phyloP scores from a whole-genome alignment of 129 eudicot genomes.

The Sambucus nigra region DNA sequence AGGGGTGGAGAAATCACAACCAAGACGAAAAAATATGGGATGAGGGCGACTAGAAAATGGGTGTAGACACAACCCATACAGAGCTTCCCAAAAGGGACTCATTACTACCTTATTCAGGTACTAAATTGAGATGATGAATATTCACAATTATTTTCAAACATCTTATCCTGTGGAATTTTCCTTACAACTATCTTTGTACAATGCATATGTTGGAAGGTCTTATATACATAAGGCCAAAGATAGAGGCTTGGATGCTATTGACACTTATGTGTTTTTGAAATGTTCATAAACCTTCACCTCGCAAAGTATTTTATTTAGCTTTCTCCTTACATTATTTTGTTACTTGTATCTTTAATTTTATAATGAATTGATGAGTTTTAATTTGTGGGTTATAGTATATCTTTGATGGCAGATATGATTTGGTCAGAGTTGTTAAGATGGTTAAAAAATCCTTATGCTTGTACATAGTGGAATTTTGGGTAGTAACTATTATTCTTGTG shows the following conservation, averaged over 20 bases:
- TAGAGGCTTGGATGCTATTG: constrained; percentile 89
- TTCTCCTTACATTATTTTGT: not conserved
- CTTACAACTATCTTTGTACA: not conserved
- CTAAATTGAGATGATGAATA: too few relatives aligned
- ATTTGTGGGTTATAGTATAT: constrained; percentile 49
- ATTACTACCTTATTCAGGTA: too few relatives aligned
- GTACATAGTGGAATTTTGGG: constrained; percentile 99
- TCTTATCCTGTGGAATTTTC: not conserved
- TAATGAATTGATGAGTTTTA: constrained; percentile 1
- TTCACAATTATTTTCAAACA: too few relatives aligned
- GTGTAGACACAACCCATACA: too few relatives aligned
- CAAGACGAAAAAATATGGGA: too few relatives aligned
- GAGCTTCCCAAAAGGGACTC: too few relatives aligned
- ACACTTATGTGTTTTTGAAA: constrained; percentile 90
- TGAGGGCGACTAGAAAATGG: too few relatives aligned
- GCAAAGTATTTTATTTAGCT: constrained; percentile 38
- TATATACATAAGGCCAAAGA: constrained; percentile 79
- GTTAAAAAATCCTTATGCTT: constrained; percentile 80
- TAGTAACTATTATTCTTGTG: constrained; percentile 10
- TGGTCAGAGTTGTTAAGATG: constrained; percentile 67
- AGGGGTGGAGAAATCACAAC: too few relatives aligned
- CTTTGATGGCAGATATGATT: constrained; percentile 79
- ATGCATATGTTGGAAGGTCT: constrained; percentile 96
- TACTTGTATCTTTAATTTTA: not conserved
- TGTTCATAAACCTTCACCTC: constrained; percentile 88